Evolutionary conservation across 805 yeast species (phyloP).

Genomic region (Metschnikowia amazonensis): DNA sequence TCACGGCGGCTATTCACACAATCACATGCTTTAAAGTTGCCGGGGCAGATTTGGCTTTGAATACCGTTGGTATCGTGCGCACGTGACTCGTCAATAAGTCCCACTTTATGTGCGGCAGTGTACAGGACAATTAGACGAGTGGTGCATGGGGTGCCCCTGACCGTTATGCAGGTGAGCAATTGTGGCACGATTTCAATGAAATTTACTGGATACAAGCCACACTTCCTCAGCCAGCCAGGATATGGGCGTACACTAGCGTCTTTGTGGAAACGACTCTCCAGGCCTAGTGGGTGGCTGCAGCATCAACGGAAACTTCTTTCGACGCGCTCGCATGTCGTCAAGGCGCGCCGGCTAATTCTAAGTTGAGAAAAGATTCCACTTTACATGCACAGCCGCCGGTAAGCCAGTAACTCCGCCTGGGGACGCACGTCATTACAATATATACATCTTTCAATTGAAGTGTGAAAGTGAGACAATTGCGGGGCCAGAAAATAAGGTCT

Average conservation of each 20-base stretch:
- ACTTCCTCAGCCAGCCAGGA: too few species aligned
- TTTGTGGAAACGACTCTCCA: background rate
- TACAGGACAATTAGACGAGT: constrained; percentile 3
- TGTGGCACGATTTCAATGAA: background rate
- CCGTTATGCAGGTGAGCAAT: background rate
- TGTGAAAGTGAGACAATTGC: too few species aligned
- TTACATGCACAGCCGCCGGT: background rate
- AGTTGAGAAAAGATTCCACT: constrained; percentile 1
- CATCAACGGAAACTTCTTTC: background rate
- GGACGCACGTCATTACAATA: background rate
- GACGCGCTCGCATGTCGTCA: constrained; percentile 1
- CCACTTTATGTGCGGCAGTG: background rate
- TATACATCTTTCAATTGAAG: background rate
- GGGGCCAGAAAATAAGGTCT: too few species aligned
- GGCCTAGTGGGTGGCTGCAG: background rate
- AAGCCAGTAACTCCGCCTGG: background rate
- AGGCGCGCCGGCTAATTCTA: constrained; percentile 3
- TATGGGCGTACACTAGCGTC: background rate
- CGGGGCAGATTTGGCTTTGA: background rate
- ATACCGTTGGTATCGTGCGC: background rate
- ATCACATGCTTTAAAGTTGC: too few species aligned
- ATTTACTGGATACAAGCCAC: too few species aligned
- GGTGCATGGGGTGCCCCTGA: constrained; percentile 2
- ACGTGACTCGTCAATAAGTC: background rate
- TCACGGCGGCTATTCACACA: too few species aligned